Conservation (phyloP, 306 rosid species). For the Acmispon strigosus region DNA sequence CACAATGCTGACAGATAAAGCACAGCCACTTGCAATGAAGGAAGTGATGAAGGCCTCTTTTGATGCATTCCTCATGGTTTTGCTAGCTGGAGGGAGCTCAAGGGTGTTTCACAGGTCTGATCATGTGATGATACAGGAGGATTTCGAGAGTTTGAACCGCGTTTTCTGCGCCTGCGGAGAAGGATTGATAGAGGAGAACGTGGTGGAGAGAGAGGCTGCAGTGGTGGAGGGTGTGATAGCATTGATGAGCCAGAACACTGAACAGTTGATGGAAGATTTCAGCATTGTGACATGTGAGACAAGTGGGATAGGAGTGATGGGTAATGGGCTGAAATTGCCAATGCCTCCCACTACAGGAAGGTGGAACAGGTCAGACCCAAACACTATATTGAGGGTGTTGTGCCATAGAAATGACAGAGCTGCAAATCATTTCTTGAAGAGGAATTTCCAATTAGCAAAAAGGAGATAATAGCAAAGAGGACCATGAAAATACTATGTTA, state of each 20-base stretch:
- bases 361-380: constrained; percentile 83
- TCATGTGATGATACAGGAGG: constrained; percentile 59
- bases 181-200: constrained; percentile 64
- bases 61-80: constrained; percentile 85
- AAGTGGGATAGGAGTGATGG: constrained; percentile 63
- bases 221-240: constrained; percentile 65
- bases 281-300: constrained; percentile 64
- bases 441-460: constrained; percentile 73
- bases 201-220: constrained; percentile 71
- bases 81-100: constrained; percentile 82
- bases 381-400: constrained; percentile 80
- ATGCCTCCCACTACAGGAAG: constrained; percentile 93
- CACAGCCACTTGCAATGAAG: constrained; percentile 73
- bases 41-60: constrained; percentile 85
- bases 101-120: constrained; percentile 55
- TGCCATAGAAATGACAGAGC: constrained; percentile 72
- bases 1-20: constrained; percentile 55
- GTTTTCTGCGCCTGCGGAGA: constrained; percentile 74
- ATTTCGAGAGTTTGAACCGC: constrained; percentile 61
- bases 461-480: constrained; percentile 42
- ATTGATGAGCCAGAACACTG: constrained; percentile 64
- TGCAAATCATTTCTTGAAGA: constrained; percentile 78
- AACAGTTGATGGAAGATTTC: constrained; percentile 83
- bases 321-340: constrained; percentile 55
- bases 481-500: not conserved